These are phyloP conservation scores for Wickerhamia fluorescens DNA, from an alignment of 805 yeast genomes.

Conservation along the genomic window DNA sequence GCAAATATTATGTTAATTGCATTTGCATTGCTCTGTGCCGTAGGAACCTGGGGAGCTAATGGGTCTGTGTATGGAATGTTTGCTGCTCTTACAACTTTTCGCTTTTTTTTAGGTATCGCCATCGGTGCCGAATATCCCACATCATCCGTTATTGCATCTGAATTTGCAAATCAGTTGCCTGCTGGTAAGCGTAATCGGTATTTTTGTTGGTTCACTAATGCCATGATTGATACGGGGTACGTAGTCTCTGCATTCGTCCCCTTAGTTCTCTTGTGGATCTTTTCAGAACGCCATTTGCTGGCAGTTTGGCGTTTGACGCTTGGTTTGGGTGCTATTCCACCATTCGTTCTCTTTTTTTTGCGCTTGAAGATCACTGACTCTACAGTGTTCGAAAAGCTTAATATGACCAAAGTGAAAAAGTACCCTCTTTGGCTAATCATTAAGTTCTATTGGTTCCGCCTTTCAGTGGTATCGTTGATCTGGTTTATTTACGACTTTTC, in stretches of 20 bases:
- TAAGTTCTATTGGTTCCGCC: constrained; percentile 81
- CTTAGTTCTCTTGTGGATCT: constrained; percentile 78
- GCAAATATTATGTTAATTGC: constrained; percentile 71
- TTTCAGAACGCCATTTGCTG: constrained; percentile 58
- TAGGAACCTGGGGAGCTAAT: constrained; percentile 63
- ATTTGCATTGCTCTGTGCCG: constrained; percentile 69
- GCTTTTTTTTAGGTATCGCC: constrained; percentile 85
- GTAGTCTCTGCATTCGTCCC: constrained; percentile 82
- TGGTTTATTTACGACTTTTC: constrained; percentile 94
- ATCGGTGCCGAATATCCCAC: constrained; percentile 96
- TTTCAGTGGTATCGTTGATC: constrained; percentile 60
- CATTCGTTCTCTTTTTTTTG: constrained; percentile 66
- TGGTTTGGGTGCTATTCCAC: constrained; percentile 88
- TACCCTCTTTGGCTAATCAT: constrained; percentile 65
- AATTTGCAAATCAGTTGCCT: constrained; percentile 72
- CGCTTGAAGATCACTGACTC: constrained; percentile 74
- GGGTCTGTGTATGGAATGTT: constrained; percentile 70
- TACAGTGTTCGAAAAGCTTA: constrained; percentile 60
- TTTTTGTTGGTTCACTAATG: constrained; percentile 83
- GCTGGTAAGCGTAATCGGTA: constrained; percentile 84
- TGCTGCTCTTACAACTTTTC: constrained; percentile 73
- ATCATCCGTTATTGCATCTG: constrained; percentile 90
- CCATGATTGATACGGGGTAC: constrained; percentile 82
- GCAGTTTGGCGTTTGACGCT: constrained; percentile 90
- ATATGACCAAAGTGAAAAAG: constrained; percentile 49